Evolutionary conservation across 805 yeast genomes (phyloP), one percentile per base, ranked within the genome.

Genomic region (Candida broadrunensis): DNA sequence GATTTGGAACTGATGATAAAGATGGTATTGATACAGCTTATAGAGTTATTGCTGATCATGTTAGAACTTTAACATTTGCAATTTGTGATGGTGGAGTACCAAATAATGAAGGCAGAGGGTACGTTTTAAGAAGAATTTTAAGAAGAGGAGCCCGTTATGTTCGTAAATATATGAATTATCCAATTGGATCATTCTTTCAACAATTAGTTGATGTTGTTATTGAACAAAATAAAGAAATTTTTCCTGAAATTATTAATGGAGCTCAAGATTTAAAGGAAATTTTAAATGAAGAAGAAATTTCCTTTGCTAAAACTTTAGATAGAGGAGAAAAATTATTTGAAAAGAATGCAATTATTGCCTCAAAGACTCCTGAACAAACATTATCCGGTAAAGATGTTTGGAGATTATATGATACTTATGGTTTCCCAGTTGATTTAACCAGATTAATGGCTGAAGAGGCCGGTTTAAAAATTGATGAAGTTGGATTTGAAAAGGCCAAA

Each of bases 31-130:
- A 93, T 61, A 93, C 97, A 33, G 98, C 99, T 39, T 93, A 93
- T 73, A 81, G 99, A 65, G 98, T 93, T 33, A 78, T 93, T 52
- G 99, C 99, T 41, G 99, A 93, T 69, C 99, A 93, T 63, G 97
- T 93, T 27, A 84, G 99, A 69, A 93, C 99, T 19, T 77, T 93
- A 61, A 88, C 96, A 2, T 88, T 93, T 65, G 97, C 99, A 37
- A 76, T 93, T 45, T 87, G 96, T 30, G 99, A 93, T 65, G 99
- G 99, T 58, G 99, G 99, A 59, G 97, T 93, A 43, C 99, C 99
- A 60, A 93, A 93, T 70, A 93, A 90, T 59, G 99, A 93, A 61
- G 99, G 99, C 55, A 85, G 99, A 71, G 99, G 99, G 55, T 93
- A 93, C 59, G 99, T 93, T 33, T 73, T 93, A 63, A 84, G 99